These are phyloP conservation scores for Rhizomucor miehei DNA, from an alignment of 371 early-diverging fungal species.

Conservation along the genomic window DNA sequence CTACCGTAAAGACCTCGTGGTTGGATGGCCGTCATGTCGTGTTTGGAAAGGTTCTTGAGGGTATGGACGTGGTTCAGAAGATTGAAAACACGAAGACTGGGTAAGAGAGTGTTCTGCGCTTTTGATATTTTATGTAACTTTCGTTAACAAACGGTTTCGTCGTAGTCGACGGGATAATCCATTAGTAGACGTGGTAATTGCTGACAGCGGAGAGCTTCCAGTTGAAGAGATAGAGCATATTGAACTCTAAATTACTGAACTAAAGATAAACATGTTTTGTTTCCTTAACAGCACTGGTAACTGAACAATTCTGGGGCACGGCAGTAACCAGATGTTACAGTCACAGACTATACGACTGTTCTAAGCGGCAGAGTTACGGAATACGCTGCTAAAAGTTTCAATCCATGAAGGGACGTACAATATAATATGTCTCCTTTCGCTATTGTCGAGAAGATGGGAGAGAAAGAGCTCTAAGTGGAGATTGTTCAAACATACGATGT, in stretches of 20 bases:
- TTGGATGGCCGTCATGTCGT: slow-evolving; percentile 89
- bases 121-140: background rate
- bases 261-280: background rate
- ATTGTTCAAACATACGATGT: too few species aligned
- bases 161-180: slow-evolving; percentile 57
- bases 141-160: background rate
- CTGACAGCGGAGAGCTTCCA: slow-evolving; percentile 72
- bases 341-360: too few species aligned
- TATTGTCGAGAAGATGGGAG: too few species aligned
- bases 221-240: slow-evolving; percentile 43
- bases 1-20: slow-evolving; percentile 76
- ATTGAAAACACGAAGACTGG: slow-evolving; percentile 62
- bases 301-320: too few species aligned
- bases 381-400: too few species aligned
- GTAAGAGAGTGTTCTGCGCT: too few species aligned
- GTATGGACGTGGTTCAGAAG: slow-evolving; percentile 68
- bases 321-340: too few species aligned
- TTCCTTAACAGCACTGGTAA: too few species aligned
- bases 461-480: too few species aligned
- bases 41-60: slow-evolving; percentile 85
- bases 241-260: slow-evolving; percentile 30
- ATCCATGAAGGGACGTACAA: too few species aligned
- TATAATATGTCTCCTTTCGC: too few species aligned
- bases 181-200: slow-evolving; percentile 60
- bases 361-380: too few species aligned